These are phyloP conservation scores for Paragyromitra xinjiangensis DNA, from an alignment of 495 filamentous ascomycete species.

Conservation along the genomic window DNA sequence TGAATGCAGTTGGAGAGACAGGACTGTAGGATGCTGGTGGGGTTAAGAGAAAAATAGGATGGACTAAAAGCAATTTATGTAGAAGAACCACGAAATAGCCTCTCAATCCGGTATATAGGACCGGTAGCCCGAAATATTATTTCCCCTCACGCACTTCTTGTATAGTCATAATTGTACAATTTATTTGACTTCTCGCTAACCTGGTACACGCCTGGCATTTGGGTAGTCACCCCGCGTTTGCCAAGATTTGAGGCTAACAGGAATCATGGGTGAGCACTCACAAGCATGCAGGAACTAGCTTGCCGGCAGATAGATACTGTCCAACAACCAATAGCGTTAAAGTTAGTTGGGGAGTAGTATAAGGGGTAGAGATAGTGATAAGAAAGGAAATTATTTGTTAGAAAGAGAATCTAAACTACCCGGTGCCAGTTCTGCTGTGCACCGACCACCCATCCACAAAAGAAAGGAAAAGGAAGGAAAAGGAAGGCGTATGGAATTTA, in stretches of 20 bases:
- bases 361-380: not conserved
- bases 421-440: not conserved
- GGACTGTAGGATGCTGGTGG: not conserved
- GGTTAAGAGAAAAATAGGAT: conserved; percentile 8
- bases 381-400: not conserved
- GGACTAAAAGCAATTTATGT: conserved; percentile 9
- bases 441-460: not conserved
- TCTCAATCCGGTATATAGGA: not conserved
- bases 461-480: not conserved
- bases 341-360: not conserved
- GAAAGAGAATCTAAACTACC: not conserved
- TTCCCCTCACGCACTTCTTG: not conserved
- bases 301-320: not conserved
- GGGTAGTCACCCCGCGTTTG: conserved; percentile 27
- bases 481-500: conserved; percentile 12
- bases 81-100: not conserved
- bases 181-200: not conserved
- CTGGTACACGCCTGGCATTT: not conserved
- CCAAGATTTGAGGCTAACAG: conserved; percentile 27
- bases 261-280: conserved; percentile 20
- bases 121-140: not conserved
- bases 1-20: not conserved
- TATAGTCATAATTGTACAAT: not conserved
- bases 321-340: too few relatives aligned
- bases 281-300: not conserved